These are phyloP conservation scores for Neurospora sp. DNA, from an alignment of 2,329 filamentous ascomycete species.

Conservation along the genomic window DNA sequence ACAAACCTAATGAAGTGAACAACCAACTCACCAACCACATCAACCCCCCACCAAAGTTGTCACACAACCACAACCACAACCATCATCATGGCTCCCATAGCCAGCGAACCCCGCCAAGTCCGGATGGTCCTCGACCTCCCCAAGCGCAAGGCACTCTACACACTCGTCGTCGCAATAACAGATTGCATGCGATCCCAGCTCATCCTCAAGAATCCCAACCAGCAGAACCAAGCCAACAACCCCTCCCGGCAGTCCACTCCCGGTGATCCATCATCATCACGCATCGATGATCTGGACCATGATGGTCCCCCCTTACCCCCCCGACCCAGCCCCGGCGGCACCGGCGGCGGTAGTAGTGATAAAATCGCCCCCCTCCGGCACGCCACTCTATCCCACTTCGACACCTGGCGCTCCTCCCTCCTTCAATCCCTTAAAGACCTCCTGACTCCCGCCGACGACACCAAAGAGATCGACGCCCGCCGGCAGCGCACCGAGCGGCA, in stretches of 20 bases:
- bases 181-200: constrained; percentile 44
- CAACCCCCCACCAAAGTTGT: neutral
- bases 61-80: neutral
- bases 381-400: constrained; percentile 41
- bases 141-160: constrained; percentile 40
- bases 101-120: constrained; percentile 44
- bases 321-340: neutral
- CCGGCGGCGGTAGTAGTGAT: neutral
- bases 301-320: neutral
- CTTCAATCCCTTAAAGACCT: constrained; percentile 63
- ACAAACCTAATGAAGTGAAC: neutral
- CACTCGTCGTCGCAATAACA: constrained; percentile 42
- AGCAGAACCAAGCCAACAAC: constrained; percentile 20
- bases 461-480: constrained; percentile 37
- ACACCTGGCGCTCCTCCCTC: constrained; percentile 67
- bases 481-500: constrained; percentile 24
- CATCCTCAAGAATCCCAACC: constrained; percentile 24
- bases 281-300: constrained; percentile 2
- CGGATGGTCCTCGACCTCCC: constrained; percentile 44
- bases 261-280: constrained; percentile 2
- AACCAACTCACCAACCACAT: neutral
- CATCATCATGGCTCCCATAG: constrained; percentile 45
- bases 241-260: constrained; percentile 17
- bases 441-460: constrained; percentile 39
- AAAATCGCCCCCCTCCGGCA: constrained; percentile 23